Base-by-base conservation (phyloP, 2,329 filamentous ascomycete species). In the Nannizzia gypsea region DNA sequence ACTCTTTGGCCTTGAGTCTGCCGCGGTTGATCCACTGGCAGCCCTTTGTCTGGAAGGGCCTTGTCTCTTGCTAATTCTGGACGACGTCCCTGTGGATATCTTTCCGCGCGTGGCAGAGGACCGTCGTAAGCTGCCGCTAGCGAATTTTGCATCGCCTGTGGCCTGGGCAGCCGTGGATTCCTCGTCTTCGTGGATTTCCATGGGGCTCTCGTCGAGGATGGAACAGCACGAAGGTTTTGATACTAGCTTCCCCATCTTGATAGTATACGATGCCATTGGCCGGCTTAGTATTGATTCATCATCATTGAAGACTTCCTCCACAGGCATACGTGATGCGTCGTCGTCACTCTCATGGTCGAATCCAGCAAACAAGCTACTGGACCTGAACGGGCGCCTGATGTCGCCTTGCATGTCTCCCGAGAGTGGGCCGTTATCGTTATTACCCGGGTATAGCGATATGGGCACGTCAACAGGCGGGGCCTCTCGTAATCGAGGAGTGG, bases 301-400 rank as follows among this genome's bases (percentile, higher is more conserved):
- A 56, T 77, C 76, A 1, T 72, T 74, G 57, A 75, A 75, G 20
- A 75, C 66, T 46, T 74, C 72, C 5, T 66, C 61, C 17, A 67
- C 54, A 42, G 60, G 54, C 36, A 60, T 63, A 6, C 65, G 65
- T 6, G 66, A 64, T 6, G 60, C 61, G 63, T 74, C 73, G 15
- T 80, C 77, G 60, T 80, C 78, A 67, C 84, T 89, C 50, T 78
- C 79, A 11, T 83, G 83, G 54, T 92, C 88, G 65, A 95, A 93
- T 0, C 89, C 89, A 34, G 89, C 88, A 72, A 93, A 93, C n/a
- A 95, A 77, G 69, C 88, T 93, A 72, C 88, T 92, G 56, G 89
- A 85, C 59, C 89, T 81, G 68, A 88, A 85, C 0, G 88, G 87
- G 15, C 86, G 81, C 62, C 85, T 81, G 69, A 87, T 78, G 1